These are phyloP conservation scores for Seminavis robusta DNA, from an alignment of 108 stramenopile species.

Conservation along the genomic window DNA sequence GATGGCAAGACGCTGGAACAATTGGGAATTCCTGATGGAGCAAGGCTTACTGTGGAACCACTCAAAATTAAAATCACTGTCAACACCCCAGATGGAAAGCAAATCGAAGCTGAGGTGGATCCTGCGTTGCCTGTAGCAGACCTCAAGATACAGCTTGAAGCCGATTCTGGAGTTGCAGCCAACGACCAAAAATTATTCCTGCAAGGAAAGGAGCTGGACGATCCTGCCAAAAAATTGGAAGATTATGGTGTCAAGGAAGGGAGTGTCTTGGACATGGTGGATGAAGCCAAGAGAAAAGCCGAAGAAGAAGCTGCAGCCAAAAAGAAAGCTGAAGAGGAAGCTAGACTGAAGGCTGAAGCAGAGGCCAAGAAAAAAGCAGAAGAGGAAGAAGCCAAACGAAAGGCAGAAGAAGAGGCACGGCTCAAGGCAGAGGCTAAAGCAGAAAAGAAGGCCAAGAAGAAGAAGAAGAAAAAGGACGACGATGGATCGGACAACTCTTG, in stretches of 20 bases:
- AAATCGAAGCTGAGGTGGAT: conserved; percentile 14
- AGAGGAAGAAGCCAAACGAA: too few relatives aligned
- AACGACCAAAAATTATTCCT: conserved; percentile 13
- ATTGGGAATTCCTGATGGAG: conserved; percentile 11
- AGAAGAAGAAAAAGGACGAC: too few relatives aligned
- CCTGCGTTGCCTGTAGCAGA: background rate
- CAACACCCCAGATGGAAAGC: conserved; percentile 11
- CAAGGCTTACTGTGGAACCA: conserved; percentile 6
- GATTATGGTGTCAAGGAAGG: conserved; percentile 14
- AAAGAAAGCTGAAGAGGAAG: too few relatives aligned
- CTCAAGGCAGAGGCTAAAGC: too few relatives aligned
- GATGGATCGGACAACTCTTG: too few relatives aligned
- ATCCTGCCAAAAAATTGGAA: conserved; percentile 5
- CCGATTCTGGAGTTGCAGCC: conserved; percentile 6
- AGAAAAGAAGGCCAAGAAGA: too few relatives aligned
- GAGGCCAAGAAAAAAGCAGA: too few relatives aligned
- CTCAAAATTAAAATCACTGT: conserved; percentile 14
- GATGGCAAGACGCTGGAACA: background rate
- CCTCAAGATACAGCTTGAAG: conserved; percentile 15
- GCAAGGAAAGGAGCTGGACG: conserved; percentile 11
- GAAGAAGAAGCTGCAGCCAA: too few relatives aligned
- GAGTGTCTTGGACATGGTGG: background rate
- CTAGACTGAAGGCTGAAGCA: too few relatives aligned
- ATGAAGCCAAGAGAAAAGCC: too few relatives aligned
- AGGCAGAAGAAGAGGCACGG: too few relatives aligned